Percentiles rank a stretch among this genome's conserved stretches.
phyloP scores from a whole-genome alignment of 1,284 basidiomycete species.

The Schizophyllum amplum region DNA sequence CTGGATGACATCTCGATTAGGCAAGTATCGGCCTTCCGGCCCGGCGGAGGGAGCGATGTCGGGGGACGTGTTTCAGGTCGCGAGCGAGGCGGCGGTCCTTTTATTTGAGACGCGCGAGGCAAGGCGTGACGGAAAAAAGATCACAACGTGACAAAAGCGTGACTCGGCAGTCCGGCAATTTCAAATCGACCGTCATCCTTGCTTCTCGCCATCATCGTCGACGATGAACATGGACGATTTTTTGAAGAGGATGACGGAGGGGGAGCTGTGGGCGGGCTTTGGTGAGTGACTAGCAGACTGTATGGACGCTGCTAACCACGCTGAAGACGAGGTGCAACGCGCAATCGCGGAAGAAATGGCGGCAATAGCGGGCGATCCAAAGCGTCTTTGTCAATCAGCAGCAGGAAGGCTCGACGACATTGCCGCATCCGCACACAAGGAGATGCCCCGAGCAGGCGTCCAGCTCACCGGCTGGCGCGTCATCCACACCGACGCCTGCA shows the following conservation, averaged over 20 bases:
- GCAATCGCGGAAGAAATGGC: not conserved
- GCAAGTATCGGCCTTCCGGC: not conserved
- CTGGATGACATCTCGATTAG: not conserved
- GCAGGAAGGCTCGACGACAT: slow-evolving; percentile 23
- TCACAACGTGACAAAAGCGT: not conserved
- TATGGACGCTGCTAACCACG: not conserved
- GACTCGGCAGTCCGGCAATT: not conserved
- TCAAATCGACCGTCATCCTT: not conserved
- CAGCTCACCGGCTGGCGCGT: slow-evolving; percentile 39
- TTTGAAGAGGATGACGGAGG: not conserved
- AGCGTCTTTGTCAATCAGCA: not conserved
- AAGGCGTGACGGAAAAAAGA: not conserved
- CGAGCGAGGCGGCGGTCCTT: not conserved
- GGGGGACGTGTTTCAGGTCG: not conserved
- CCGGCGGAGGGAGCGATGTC: not conserved
- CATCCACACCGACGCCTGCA: slow-evolving; percentile 57
- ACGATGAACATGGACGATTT: not conserved
- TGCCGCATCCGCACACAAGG: slow-evolving; percentile 23
- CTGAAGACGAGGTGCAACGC: not conserved
- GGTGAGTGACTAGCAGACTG: not conserved
- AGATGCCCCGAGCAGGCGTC: slow-evolving; percentile 1
- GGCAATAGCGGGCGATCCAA: not conserved
- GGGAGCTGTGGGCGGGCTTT: not conserved
- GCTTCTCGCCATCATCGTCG: not conserved
- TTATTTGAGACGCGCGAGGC: not conserved